Evolutionary conservation across 169 alveolate genomes (phyloP).

Genomic region (Cardiosporidium cionae): DNA sequence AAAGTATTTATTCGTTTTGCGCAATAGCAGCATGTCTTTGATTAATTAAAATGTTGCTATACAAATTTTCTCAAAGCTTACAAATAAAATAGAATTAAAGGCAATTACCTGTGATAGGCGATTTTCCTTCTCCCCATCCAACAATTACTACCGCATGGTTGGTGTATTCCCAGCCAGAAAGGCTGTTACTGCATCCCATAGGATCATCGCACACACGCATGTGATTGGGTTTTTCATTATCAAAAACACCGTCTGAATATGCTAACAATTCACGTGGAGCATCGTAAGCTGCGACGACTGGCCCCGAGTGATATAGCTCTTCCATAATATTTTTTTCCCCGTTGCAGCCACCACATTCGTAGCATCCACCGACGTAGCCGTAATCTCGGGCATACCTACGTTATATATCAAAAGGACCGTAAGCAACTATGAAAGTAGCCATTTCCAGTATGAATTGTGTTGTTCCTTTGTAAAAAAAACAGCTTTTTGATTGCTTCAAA

Average conservation of each 20-base stretch:
- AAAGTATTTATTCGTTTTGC: no score
- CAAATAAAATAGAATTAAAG: no score
- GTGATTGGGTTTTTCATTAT: constrained; percentile 1
- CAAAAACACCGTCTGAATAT: constrained; percentile 40
- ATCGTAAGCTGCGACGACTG: constrained; percentile 47
- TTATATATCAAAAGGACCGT: no score
- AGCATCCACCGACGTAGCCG: constrained; percentile 57
- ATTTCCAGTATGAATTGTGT: no score
- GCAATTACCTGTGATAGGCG: no score
- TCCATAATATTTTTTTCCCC: constrained; percentile 37
- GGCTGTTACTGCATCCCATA: not conserved
- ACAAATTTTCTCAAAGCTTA: no score
- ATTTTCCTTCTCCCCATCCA: constrained; percentile 87
- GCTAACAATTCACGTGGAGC: constrained; percentile 41
- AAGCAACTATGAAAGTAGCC: no score
- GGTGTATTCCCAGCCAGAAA: constrained; percentile 77
- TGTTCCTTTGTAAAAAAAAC: no score
- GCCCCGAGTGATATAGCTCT: constrained; percentile 40
- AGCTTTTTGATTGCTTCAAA: no score
- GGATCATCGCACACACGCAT: constrained; percentile 25
- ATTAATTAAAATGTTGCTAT: no score
- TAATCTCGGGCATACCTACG: constrained; percentile 42
- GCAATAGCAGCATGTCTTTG: no score
- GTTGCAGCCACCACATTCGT: constrained; percentile 33
- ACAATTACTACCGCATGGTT: constrained; percentile 75